Evolutionary conservation across 495 filamentous ascomycete species (phyloP).

Genomic region (Penicillium diatomitis): DNA sequence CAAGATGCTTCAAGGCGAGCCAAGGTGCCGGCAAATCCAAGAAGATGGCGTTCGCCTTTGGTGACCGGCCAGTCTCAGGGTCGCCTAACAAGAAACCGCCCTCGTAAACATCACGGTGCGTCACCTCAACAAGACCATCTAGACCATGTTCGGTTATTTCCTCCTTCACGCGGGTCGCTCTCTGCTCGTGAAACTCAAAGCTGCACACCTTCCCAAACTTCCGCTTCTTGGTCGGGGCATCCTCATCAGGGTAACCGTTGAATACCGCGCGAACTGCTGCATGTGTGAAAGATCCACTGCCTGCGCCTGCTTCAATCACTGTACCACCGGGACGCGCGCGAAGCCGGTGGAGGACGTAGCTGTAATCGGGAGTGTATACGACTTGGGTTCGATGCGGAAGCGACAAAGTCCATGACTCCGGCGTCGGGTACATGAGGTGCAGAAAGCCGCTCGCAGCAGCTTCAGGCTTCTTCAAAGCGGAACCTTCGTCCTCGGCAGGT

Average conservation of each 20-base stretch:
- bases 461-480: constrained; percentile 30
- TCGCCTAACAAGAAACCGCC: constrained; percentile 63
- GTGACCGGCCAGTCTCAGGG: constrained; percentile 38
- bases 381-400: constrained; percentile 94
- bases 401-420: constrained; percentile 84
- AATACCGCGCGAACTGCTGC: constrained; percentile 81
- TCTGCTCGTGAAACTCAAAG: constrained; percentile 82
- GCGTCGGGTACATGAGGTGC: constrained; percentile 83
- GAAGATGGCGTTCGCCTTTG: constrained; percentile 74
- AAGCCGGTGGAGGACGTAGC: constrained; percentile 84
- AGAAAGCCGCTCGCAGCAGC: constrained; percentile 75
- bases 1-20: constrained; percentile 77
- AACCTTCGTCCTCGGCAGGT: constrained; percentile 15
- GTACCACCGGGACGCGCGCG: constrained; percentile 69
- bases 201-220: constrained; percentile 73
- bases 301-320: constrained; percentile 88
- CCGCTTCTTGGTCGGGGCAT: constrained; percentile 20
- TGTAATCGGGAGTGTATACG: constrained; percentile 96
- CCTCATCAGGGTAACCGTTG: constrained; percentile 55
- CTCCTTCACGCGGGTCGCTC: constrained; percentile 58
- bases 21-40: constrained; percentile 91
- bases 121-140: constrained; percentile 63
- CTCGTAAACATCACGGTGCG: constrained; percentile 84
- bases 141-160: constrained; percentile 73
- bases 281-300: constrained; percentile 92